phyloP scores from a whole-genome alignment of 202 grass and related monocot species.

The Setaria italica region DNA sequence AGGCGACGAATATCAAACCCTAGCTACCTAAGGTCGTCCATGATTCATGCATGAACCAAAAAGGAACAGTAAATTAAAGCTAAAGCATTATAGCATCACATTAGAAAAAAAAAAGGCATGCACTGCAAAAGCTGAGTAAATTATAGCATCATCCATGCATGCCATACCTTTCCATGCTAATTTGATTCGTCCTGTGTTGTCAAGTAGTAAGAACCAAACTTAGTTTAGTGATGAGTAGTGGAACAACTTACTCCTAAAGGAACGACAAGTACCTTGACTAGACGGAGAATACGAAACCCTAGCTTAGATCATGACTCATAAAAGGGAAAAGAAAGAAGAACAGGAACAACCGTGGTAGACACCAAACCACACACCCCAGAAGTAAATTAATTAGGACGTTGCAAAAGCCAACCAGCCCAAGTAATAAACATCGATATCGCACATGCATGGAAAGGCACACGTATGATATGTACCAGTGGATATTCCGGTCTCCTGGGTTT shows the following conservation, averaged over 20 bases:
- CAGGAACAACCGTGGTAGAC: not conserved
- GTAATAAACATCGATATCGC: not conserved
- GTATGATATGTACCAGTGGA: not conserved
- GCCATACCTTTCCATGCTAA: not conserved
- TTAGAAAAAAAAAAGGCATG: not conserved
- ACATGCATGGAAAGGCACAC: not conserved
- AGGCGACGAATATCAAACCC: not conserved
- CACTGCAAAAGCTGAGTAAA: not conserved
- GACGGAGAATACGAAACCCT: conserved; percentile 13
- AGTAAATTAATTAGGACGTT: not conserved
- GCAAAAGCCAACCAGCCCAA: not conserved
- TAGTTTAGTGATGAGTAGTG: not conserved
- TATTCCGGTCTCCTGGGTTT: not conserved
- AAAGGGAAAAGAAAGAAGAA: not conserved
- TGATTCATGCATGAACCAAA: conserved; percentile 12
- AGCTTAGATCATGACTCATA: conserved; percentile 1
- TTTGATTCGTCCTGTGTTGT: not conserved
- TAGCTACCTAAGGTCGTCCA: not conserved
- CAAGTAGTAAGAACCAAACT: not conserved
- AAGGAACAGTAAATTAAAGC: not conserved
- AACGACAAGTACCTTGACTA: conserved; percentile 33
- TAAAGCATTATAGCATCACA: not conserved
- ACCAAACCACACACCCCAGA: not conserved
- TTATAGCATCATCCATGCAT: not conserved
- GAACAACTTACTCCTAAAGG: not conserved